Evolutionary conservation across 768 basidiomycete species (phyloP).

Genomic region (Mycena filopes): DNA sequence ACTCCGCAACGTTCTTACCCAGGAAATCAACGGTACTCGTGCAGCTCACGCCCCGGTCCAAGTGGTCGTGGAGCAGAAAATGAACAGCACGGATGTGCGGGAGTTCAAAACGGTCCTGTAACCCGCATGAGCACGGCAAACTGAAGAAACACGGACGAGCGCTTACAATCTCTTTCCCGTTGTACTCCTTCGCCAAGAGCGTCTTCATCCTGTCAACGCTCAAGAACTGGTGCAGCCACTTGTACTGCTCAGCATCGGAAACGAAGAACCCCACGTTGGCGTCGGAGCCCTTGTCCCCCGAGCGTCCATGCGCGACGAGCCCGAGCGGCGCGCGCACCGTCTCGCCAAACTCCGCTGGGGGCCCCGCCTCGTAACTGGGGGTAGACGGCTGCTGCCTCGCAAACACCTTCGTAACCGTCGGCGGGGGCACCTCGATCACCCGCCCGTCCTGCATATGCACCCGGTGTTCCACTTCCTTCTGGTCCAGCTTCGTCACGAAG

Average conservation of each 20-base stretch:
- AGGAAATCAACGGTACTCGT: slow-evolving; percentile 33
- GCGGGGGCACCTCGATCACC: slow-evolving; percentile 29
- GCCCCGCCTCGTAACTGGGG: background rate
- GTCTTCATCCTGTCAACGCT: slow-evolving; percentile 25
- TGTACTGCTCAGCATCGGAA: slow-evolving; percentile 10
- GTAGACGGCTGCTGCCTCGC: slow-evolving; percentile 26
- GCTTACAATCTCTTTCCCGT: slow-evolving; percentile 29
- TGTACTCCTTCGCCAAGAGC: slow-evolving; percentile 29
- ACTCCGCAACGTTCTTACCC: slow-evolving; percentile 35
- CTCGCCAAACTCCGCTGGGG: slow-evolving; percentile 7
- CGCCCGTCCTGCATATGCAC: slow-evolving; percentile 25
- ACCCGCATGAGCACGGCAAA: background rate
- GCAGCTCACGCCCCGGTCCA: slow-evolving; percentile 33
- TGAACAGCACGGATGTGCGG: slow-evolving; percentile 29
- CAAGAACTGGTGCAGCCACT: slow-evolving; percentile 26
- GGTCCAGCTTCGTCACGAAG: slow-evolving; percentile 28
- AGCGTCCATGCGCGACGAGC: slow-evolving; percentile 25
- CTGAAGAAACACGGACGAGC: background rate
- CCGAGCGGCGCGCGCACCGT: slow-evolving; percentile 33
- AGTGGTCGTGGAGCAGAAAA: slow-evolving; percentile 32
- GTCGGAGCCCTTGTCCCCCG: slow-evolving; percentile 34
- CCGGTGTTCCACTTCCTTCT: slow-evolving; percentile 23
- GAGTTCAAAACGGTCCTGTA: slow-evolving; percentile 31
- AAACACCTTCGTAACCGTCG: slow-evolving; percentile 21
- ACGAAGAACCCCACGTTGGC: slow-evolving; percentile 33